Percentiles rank a stretch among this genome's conserved stretches.
These are phyloP conservation scores for Yueomyces sp. DNA, from an alignment of 805 yeast genomes.

Conservation along the genomic window DNA sequence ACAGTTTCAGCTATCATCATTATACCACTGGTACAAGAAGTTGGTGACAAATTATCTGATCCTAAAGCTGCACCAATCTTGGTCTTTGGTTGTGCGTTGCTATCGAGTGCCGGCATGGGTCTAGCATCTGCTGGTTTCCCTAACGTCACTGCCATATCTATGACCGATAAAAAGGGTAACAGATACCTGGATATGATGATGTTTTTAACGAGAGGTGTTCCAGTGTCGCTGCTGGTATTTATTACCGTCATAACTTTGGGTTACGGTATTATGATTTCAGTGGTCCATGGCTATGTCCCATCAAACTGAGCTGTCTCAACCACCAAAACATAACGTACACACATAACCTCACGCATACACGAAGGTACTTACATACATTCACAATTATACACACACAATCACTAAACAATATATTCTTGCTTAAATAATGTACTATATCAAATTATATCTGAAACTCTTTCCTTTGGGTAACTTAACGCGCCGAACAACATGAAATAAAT, in stretches of 20 bases:
- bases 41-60: slow-evolving; percentile 56
- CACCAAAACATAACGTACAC: too few species aligned
- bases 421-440: too few species aligned
- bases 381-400: too few species aligned
- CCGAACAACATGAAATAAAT: too few species aligned
- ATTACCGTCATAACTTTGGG: slow-evolving; percentile 65
- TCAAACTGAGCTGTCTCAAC: too few species aligned
- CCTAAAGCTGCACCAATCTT: slow-evolving; percentile 52
- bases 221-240: slow-evolving; percentile 68
- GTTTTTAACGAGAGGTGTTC: slow-evolving; percentile 84
- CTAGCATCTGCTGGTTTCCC: slow-evolving; percentile 96
- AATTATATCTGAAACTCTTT: too few species aligned
- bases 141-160: slow-evolving; percentile 93
- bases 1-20: slow-evolving; percentile 93
- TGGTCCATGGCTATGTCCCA: slow-evolving; percentile 9
- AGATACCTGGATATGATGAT: slow-evolving; percentile 72
- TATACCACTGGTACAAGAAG: slow-evolving; percentile 77
- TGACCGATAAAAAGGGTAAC: slow-evolving; percentile 83
- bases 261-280: slow-evolving; percentile 50
- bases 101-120: slow-evolving; percentile 94
- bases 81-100: slow-evolving; percentile 36
- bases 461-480: too few species aligned
- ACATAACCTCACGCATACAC: too few species aligned
- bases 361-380: too few species aligned
- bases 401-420: too few species aligned